Percentiles rank a stretch among this genome's conserved stretches.
Conservation (phyloP, 2,329 filamentous ascomycete genomes). For the Paecilomyces dactylethromorphus region DNA sequence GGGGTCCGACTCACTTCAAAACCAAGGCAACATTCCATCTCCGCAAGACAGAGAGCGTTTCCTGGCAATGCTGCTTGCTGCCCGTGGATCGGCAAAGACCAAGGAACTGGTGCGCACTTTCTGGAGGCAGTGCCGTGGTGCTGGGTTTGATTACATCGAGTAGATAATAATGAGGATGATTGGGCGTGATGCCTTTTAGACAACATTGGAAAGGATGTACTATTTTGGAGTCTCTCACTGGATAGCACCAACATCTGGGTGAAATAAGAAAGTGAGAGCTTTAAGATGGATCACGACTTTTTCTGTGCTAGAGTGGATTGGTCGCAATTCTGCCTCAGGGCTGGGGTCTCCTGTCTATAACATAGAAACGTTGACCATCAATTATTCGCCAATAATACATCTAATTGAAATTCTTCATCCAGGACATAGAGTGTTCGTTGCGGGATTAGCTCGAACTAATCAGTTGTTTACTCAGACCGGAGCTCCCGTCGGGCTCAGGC, state of each 20-base stretch:
- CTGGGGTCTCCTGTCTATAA: not conserved
- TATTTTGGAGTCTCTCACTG: not conserved
- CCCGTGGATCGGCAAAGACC: slow-evolving; percentile 33
- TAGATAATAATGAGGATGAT: not conserved
- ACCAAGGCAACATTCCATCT: slow-evolving; percentile 15
- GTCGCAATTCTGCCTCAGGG: not conserved
- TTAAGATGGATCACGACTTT: not conserved
- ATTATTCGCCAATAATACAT: not conserved
- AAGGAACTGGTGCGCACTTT: slow-evolving; percentile 34
- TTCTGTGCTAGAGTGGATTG: not conserved
- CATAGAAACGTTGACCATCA: not conserved
- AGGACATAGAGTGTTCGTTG: not conserved
- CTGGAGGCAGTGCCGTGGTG: slow-evolving; percentile 39
- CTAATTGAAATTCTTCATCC: not conserved
- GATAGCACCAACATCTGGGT: not conserved
- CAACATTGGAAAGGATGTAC: not conserved
- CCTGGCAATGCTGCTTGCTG: slow-evolving; percentile 30
- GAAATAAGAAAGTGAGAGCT: not conserved
- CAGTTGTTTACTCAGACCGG: not conserved
- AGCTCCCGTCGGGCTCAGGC: not conserved
- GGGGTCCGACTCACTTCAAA: slow-evolving; percentile 11
- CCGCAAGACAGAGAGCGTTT: slow-evolving; percentile 35
- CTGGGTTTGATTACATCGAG: slow-evolving; percentile 33
- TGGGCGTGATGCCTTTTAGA: not conserved
- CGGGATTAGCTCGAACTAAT: too few relatives aligned